These are phyloP conservation scores for Wickerhamiella alocasiicola DNA, from an alignment of 805 yeast species.

Conservation along the genomic window DNA sequence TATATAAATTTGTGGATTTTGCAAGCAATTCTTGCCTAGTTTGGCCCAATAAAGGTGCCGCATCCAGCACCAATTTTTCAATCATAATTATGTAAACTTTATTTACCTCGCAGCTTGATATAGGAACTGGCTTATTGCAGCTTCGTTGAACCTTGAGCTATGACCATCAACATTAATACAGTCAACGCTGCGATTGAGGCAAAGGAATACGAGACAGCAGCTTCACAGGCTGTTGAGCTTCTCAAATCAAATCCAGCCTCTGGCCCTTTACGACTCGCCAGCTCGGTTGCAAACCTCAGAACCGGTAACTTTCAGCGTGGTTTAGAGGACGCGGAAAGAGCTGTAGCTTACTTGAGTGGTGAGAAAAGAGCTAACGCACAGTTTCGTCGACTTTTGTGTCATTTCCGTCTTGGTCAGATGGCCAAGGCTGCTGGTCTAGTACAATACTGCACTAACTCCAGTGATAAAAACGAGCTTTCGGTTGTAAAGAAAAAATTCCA, in stretches of 20 bases:
- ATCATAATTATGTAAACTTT: neutral
- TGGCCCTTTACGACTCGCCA: conserved; percentile 14
- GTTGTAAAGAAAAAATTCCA: conserved; percentile 19
- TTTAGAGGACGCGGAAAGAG: conserved; percentile 22
- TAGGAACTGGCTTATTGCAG: too few relatives aligned
- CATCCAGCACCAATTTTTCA: conserved; percentile 69
- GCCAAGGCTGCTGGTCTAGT: conserved; percentile 23
- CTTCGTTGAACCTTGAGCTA: too few relatives aligned
- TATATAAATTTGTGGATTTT: conserved; percentile 59
- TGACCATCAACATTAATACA: too few relatives aligned
- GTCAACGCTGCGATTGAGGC: conserved; percentile 9
- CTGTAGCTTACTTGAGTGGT: conserved; percentile 13
- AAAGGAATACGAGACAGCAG: conserved; percentile 13
- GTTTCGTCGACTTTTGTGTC: conserved; percentile 26
- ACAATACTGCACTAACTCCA: conserved; percentile 18
- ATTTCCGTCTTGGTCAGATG: conserved; percentile 17
- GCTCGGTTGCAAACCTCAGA: conserved; percentile 18
- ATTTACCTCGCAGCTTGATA: too few relatives aligned
- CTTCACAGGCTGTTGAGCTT: conserved; percentile 7
- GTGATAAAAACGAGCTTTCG: conserved; percentile 14
- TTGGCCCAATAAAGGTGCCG: conserved; percentile 87
- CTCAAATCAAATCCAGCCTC: conserved; percentile 12
- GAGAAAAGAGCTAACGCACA: conserved; percentile 22
- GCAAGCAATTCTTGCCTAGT: conserved; percentile 60
- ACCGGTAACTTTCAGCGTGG: conserved; percentile 14